Base-by-base conservation (phyloP, 2,329 filamentous ascomycete genomes). In the Penicillium sclerotiorum region DNA sequence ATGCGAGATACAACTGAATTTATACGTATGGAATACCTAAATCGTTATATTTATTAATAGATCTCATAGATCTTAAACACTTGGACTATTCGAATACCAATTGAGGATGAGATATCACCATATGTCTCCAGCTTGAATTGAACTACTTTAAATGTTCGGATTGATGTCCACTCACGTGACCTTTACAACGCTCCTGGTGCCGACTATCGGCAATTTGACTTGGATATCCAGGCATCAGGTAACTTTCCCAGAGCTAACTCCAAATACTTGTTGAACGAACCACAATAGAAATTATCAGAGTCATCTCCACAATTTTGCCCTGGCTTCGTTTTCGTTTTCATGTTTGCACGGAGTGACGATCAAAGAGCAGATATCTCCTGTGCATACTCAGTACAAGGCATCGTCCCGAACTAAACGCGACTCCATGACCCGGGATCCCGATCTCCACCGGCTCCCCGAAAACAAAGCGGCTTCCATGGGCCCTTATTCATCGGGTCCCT, bases 391-490 rank as follows among this genome's bases (percentile, higher is more conserved):
- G n/a, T n/a, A n/a, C n/a, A n/a, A n/a, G n/a, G n/a, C n/a, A n/a
- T n/a, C n/a, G n/a, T n/a, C n/a, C n/a, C n/a, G n/a, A 43, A 25
- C 33, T 43, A 15, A 20, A 43, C 40, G 23, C 2, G 20, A 38
- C 13, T 18, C 20, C 8, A 7, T 2, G 15, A 15, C 44, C 25
- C 28, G 37, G 38, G 22, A 43, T 48, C 46, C 46, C 46, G 46
- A 48, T 43, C 22, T 22, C 35, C 46, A 43, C 25, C 38, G 46
- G 46, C 44, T 46, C 44, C 44, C 42, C 32, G 32, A 45, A 7
- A 13, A 22, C 17, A 36, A 17, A 18, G n/a, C n/a, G 6, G n/a
- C 33, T 18, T 11, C 20, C 25, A 13, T n/a, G 33, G 6, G 17
- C 33, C 18, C n/a, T 8, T 17, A 18, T 9, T 36, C 25, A n/a